phyloP scores from a whole-genome alignment of 2,329 filamentous ascomycete species.

The Aspergillus caelatus region DNA sequence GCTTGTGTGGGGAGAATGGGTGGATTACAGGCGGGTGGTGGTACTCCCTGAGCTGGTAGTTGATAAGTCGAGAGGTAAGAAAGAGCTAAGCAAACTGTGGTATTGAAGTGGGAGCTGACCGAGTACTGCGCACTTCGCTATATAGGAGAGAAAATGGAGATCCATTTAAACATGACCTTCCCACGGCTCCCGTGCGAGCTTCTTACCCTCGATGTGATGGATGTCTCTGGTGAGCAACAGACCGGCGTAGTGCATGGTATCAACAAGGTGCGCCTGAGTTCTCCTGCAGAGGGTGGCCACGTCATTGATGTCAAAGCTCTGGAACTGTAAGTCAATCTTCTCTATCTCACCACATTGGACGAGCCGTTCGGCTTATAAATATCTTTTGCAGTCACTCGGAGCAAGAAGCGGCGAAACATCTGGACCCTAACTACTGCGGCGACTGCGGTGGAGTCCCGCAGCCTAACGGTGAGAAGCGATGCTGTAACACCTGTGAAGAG shows the following conservation, averaged over 20 bases:
- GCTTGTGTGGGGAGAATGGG: constrained; percentile 93
- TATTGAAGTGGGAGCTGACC: constrained; percentile 12
- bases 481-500: constrained; percentile 96
- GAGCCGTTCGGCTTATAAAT: neutral
- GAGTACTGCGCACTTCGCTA: constrained; percentile 15
- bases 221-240: constrained; percentile 96
- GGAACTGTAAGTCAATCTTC: constrained; percentile 59
- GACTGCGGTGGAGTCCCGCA: constrained; percentile 86
- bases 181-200: constrained; percentile 93
- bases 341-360: constrained; percentile 10
- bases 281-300: constrained; percentile 72
- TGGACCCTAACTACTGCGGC: constrained; percentile 91
- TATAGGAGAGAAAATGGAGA: constrained; percentile 95
- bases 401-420: constrained; percentile 71
- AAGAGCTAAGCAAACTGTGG: constrained; percentile 21
- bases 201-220: constrained; percentile 97
- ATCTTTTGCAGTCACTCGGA: constrained; percentile 59
- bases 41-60: constrained; percentile 93
- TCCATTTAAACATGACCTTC: constrained; percentile 96
- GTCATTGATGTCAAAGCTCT: constrained; percentile 72
- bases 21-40: constrained; percentile 81
- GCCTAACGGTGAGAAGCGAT: constrained; percentile 76
- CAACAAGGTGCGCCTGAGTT: constrained; percentile 80
- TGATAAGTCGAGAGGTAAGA: constrained; percentile 86
- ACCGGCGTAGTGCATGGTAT: constrained; percentile 91